Evolutionary conservation across 2,329 filamentous ascomycete genomes (phyloP).

Genomic region (Trichoderma atroviride): DNA sequence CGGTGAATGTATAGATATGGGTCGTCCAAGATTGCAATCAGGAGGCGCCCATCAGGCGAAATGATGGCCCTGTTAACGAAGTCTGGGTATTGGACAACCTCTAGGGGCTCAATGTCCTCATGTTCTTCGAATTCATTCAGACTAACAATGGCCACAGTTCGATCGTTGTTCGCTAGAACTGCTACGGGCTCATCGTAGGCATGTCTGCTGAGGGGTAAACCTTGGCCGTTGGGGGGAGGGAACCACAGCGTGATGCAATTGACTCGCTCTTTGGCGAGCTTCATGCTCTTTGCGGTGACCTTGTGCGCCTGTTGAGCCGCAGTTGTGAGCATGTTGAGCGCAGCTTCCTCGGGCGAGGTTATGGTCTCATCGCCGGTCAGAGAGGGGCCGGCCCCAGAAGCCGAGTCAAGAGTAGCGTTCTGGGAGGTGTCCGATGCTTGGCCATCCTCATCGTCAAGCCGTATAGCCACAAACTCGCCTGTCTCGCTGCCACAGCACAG

Average conservation of each 20-base stretch:
- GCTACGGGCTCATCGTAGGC: constrained; percentile 62
- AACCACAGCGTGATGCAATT: constrained; percentile 69
- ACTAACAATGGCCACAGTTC: constrained; percentile 81
- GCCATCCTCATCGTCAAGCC: constrained; percentile 51
- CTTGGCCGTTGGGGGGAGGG: constrained; percentile 45
- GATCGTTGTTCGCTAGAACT: constrained; percentile 87
- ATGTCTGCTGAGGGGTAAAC: constrained; percentile 17
- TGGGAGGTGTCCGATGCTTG: constrained; percentile 29
- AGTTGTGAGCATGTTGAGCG: constrained; percentile 17
- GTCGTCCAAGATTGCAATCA: constrained; percentile 86
- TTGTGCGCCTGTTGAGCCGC: constrained; percentile 41
- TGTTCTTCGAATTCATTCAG: constrained; percentile 60
- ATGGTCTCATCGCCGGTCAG: neutral
- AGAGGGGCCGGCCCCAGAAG: constrained; percentile 30
- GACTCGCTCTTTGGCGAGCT: constrained; percentile 62
- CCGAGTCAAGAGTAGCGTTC: constrained; percentile 38
- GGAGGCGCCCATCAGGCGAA: constrained; percentile 79
- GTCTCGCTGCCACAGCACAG: constrained; percentile 87
- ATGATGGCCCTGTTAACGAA: constrained; percentile 94
- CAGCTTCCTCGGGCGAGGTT: constrained; percentile 15
- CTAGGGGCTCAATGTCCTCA: constrained; percentile 59
- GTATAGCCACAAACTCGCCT: constrained; percentile 84
- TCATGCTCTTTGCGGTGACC: constrained; percentile 54
- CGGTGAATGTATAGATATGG: constrained; percentile 83
- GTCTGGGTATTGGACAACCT: constrained; percentile 74